These are phyloP conservation scores for Coniochaeta ligniaria DNA, from an alignment of 2,329 filamentous ascomycete genomes.

Conservation along the genomic window DNA sequence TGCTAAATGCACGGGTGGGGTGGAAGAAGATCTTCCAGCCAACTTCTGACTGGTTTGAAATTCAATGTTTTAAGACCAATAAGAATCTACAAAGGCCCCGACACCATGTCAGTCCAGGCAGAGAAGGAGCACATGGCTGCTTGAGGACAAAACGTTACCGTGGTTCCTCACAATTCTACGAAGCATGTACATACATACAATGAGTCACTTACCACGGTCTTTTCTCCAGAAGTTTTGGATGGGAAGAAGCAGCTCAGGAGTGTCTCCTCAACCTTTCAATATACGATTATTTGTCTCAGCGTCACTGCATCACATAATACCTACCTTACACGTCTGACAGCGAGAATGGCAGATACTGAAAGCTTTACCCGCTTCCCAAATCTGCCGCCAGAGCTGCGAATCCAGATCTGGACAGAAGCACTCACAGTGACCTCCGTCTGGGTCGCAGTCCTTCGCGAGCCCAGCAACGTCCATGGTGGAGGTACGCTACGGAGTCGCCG, in stretches of 20 bases:
- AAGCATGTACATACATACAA: too few relatives aligned
- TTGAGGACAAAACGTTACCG: too few relatives aligned
- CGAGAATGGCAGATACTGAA: not conserved
- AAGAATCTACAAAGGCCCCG: too few relatives aligned
- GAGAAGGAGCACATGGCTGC: too few relatives aligned
- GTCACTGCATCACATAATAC: not conserved
- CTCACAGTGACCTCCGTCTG: not conserved
- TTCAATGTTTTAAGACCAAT: too few relatives aligned
- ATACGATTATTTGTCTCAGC: not conserved
- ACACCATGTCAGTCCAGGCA: not conserved
- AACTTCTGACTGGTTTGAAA: too few relatives aligned
- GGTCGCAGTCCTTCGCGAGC: not conserved
- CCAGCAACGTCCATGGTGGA: not conserved
- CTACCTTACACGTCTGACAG: not conserved
- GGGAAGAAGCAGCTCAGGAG: too few relatives aligned
- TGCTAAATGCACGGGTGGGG: too few relatives aligned
- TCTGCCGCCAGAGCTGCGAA: not conserved
- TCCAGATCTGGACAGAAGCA: not conserved
- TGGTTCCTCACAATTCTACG: too few relatives aligned
- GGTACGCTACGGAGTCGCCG: not conserved
- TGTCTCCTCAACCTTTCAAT: not conserved
- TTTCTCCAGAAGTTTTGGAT: too few relatives aligned
- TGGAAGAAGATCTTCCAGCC: too few relatives aligned
- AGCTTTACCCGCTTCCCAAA: not conserved
- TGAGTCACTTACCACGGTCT: too few relatives aligned